Base-by-base conservation (phyloP, 805 yeast genomes). In the Yarrowia porcina region DNA sequence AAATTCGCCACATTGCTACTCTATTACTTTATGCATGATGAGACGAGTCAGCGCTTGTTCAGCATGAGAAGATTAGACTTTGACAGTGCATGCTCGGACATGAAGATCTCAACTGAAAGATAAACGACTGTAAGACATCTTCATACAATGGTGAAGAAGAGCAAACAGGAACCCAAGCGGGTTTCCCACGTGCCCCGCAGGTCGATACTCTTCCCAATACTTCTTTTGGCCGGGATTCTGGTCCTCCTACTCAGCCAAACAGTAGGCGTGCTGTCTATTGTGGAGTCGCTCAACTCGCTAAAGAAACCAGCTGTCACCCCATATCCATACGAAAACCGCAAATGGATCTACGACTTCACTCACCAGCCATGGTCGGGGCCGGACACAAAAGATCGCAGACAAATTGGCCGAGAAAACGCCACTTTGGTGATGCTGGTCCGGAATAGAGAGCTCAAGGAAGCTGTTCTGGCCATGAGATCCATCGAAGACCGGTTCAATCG, bases 401-500 rank as follows among this genome's bases (percentile, higher is more conserved):
- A 75, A 63, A 70, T 76, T 11, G 87, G 89, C 0, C 71, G 66
- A 18, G 96, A 89, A 69, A 91, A 90, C 72, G 97, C 97, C 3
- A 87, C 96, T 0, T 73, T 92, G 27, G 80, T 92, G 63, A 91
- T 92, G 96, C 81, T 92, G 27, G 96, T 89, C 39, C 78, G 97
- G 63, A 91, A 91, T 72, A 79, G 81, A 76, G 97, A 91, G 72
- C 73, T 91, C 11, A 78, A 80, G 11, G 91, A 87, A 0, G 96
- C 94, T 0, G 73, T 91, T 47, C 71, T 74, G 45, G 83, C 96
- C 20, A 90, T 91, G 83, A 79, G 96, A 69, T 83, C 88, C 80
- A 82, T 92, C 62, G 97, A 93, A 76, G 97, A 91, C 74, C 80
- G 97, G 66, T 93, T 94, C 80, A 93, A 93, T 78, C 72, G 76